phyloP scores from a whole-genome alignment of 305 asterid species.

The Plantago lanceolata region DNA sequence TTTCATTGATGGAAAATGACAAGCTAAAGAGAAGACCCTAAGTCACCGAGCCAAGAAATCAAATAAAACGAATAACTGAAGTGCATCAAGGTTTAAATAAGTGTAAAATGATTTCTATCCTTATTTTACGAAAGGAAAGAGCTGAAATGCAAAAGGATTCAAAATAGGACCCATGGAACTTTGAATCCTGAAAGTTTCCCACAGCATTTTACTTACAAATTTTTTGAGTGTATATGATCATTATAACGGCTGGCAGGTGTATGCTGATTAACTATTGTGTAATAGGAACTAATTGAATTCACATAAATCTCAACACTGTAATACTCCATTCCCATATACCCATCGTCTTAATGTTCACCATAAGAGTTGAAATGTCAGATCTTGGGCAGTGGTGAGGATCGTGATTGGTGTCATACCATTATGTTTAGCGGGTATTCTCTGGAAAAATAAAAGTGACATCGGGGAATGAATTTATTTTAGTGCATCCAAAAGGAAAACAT shows the following conservation, averaged over 20 bases:
- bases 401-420: not conserved
- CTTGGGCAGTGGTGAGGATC: not conserved
- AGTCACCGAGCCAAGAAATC: not conserved
- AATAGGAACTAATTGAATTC: conserved; percentile 3
- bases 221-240: conserved; percentile 12
- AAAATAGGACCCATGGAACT: not conserved
- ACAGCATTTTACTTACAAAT: conserved; percentile 14
- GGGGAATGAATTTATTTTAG: not conserved
- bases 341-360: not conserved
- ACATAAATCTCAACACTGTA: not conserved
- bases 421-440: not conserved
- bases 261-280: not conserved
- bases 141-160: not conserved
- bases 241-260: not conserved
- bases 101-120: not conserved
- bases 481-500: not conserved
- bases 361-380: not conserved
- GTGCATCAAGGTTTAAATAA: not conserved
- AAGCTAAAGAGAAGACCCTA: not conserved
- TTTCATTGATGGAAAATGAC: not conserved
- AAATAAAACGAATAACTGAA: not conserved
- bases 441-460: not conserved
- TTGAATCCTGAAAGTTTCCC: conserved; percentile 2
- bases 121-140: not conserved
- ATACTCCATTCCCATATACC: not conserved